These are phyloP conservation scores for Alternaria incomplexa DNA, from an alignment of 2,329 filamentous ascomycete species.

Conservation along the genomic window DNA sequence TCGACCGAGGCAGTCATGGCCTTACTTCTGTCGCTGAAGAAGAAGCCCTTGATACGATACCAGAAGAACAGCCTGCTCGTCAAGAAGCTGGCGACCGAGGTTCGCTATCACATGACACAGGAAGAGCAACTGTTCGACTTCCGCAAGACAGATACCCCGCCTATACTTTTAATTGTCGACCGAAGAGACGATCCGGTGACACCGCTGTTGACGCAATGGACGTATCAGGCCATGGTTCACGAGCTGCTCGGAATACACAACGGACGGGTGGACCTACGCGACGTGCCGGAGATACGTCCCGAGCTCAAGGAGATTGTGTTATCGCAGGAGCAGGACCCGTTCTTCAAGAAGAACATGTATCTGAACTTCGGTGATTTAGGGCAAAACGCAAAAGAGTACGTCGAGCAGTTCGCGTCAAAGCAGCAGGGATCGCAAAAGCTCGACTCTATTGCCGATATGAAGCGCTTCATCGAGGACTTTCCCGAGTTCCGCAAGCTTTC, in stretches of 20 bases:
- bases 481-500: constrained; percentile 97
- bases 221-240: constrained; percentile 99
- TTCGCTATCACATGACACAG: constrained; percentile 90
- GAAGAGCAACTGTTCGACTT: constrained; percentile 98
- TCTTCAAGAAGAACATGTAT: constrained; percentile 99
- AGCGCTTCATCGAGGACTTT: constrained; percentile 98
- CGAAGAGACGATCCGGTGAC: constrained; percentile 94
- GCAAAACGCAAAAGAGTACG: constrained; percentile 97
- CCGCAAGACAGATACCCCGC: constrained; percentile 89
- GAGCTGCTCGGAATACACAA: constrained; percentile 93
- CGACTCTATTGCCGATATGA: constrained; percentile 98
- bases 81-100: constrained; percentile 91
- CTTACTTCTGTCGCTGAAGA: constrained; percentile 86
- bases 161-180: constrained; percentile 88
- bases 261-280: constrained; percentile 86
- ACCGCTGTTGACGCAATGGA: constrained; percentile 95
- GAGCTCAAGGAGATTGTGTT: constrained; percentile 94
- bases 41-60: constrained; percentile 93
- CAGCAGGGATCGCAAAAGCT: constrained; percentile 97
- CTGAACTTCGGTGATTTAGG: constrained; percentile 96
- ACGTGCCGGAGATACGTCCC: constrained; percentile 81
- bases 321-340: constrained; percentile 95
- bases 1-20: constrained; percentile 88
- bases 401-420: constrained; percentile 96
- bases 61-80: constrained; percentile 88